A percentile compares a stretch with the other conserved stretches of the same genome.
phyloP scores from a whole-genome alignment of 2,329 filamentous ascomycete species.

The Phaeosphaeria sp. region DNA sequence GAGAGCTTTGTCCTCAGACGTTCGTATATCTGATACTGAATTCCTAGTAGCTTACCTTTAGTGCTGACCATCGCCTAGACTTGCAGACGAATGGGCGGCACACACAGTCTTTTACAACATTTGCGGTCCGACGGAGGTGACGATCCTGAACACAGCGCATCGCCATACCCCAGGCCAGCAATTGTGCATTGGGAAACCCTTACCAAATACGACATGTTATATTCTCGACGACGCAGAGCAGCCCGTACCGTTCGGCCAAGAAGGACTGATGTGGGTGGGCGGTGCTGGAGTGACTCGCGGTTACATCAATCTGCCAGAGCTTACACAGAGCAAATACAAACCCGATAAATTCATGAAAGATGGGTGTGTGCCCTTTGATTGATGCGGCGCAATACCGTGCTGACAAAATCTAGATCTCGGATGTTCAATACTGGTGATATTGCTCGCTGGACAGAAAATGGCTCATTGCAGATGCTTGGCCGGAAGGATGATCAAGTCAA shows the following conservation, averaged over 20 bases:
- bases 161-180: conserved; percentile 55
- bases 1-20: conserved; percentile 59
- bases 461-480: conserved; percentile 62
- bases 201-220: conserved; percentile 64
- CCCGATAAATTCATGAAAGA: conserved; percentile 59
- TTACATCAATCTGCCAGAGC: conserved; percentile 61
- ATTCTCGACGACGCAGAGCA: conserved; percentile 58
- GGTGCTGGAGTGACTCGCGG: conserved; percentile 63
- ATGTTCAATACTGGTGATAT: conserved; percentile 70
- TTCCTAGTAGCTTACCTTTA: neutral
- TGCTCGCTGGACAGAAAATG: conserved; percentile 61
- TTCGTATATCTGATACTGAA: conserved; percentile 30
- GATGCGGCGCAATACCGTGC: neutral
- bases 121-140: conserved; percentile 67
- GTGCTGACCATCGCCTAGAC: conserved; percentile 27
- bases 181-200: conserved; percentile 62
- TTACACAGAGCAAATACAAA: conserved; percentile 59
- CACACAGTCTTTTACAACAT: conserved; percentile 56
- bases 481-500: conserved; percentile 69
- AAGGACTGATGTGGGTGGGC: conserved; percentile 65
- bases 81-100: conserved; percentile 64
- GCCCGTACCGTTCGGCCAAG: conserved; percentile 55
- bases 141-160: conserved; percentile 65
- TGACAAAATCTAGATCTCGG: conserved; percentile 31
- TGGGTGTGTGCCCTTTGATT: conserved; percentile 48